phyloP scores from a whole-genome alignment of 257 asterid genomes.

The Salvia rosmarinus region DNA sequence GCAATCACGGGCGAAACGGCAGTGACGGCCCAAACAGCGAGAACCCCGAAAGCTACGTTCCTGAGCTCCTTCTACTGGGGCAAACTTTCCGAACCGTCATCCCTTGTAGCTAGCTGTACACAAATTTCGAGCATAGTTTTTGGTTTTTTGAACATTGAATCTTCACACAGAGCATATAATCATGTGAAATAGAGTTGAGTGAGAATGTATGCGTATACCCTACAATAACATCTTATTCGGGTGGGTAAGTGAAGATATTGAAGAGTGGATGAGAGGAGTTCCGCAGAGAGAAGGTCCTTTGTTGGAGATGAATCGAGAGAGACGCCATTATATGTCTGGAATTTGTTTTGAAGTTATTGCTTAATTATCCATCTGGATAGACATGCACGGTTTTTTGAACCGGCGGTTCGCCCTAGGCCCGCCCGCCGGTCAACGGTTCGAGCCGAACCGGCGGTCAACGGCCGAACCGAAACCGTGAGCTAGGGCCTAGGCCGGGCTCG shows the following conservation, averaged over 20 bases:
- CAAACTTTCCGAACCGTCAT: slow-evolving; percentile 32
- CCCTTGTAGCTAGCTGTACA: slow-evolving; percentile 54
- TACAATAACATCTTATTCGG: slow-evolving; percentile 65
- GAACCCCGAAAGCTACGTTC: slow-evolving; percentile 76
- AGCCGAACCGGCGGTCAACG: too few relatives aligned
- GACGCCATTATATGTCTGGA: slow-evolving; percentile 49
- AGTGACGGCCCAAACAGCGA: slow-evolving; percentile 82
- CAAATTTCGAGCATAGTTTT: not conserved
- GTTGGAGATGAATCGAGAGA: slow-evolving; percentile 52
- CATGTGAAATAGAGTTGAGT: not conserved
- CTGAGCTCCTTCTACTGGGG: slow-evolving; percentile 61
- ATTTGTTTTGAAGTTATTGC: slow-evolving; percentile 34
- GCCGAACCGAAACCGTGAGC: too few relatives aligned
- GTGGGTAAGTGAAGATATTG: slow-evolving; percentile 38
- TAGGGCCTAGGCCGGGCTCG: too few relatives aligned
- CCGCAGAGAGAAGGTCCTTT: slow-evolving; percentile 42
- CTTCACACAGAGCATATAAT: not conserved
- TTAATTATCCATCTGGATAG: slow-evolving; percentile 59
- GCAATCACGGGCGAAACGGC: slow-evolving; percentile 85
- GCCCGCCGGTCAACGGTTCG: too few relatives aligned
- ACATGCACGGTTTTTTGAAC: too few relatives aligned
- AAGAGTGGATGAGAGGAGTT: slow-evolving; percentile 33
- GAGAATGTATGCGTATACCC: slow-evolving; percentile 24
- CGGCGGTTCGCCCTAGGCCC: too few relatives aligned
- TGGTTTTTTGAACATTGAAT: not conserved